Base-by-base conservation (phyloP, 2,329 filamentous ascomycete genomes). In the Pestalotiopsis sp. region DNA sequence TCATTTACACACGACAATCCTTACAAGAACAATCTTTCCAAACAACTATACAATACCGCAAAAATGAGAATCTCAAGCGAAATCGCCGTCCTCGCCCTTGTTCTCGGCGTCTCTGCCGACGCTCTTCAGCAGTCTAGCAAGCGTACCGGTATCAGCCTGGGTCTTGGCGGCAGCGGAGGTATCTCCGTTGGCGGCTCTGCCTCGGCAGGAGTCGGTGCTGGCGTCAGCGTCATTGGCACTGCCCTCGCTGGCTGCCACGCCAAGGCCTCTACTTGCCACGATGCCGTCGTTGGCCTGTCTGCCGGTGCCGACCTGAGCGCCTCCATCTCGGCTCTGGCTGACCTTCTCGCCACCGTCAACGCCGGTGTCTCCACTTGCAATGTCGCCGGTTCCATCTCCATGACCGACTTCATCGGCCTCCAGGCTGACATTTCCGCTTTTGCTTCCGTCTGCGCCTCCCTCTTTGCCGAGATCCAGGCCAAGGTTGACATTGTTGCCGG, bases 401-500 rank as follows among this genome's bases (percentile, higher is more conserved):
- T 67, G 23, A 67, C 60, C 39, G 68, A 69, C 27, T 31, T 58
- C 58, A 52, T 69, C 27, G 31, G 41, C 38, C 68, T 69, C 27
- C n/a, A n/a, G 13, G 59, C n/a, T n/a, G n/a, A 60, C 14, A 31
- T 67, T 39, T n/a, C 39, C 3, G 45, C 41, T 20, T 60, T 66
- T 41, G 20, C 36, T 17, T 13, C 14, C 23, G 14, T 17, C 25
- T 69, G 64, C 64, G 68, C 64, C 23, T 36, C n/a, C 38, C 64
- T 69, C 31, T 64, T 69, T 27, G 65, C 25, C 64, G 36, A 45
- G n/a, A 52, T 69, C 4, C 14, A 61, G 31, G 68, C 64, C 45
- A 69, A 69, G 64, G 63, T 65, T 38, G 68, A 60, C 31, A 52
- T 68, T 49, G 57, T 67, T 25, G 38, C 45, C 56, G 59, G 58